A percentile compares a stretch with the other conserved stretches of the same genome.
Conservation (phyloP, 352 stramenopile species). For the Pythium sukuiense region DNA sequence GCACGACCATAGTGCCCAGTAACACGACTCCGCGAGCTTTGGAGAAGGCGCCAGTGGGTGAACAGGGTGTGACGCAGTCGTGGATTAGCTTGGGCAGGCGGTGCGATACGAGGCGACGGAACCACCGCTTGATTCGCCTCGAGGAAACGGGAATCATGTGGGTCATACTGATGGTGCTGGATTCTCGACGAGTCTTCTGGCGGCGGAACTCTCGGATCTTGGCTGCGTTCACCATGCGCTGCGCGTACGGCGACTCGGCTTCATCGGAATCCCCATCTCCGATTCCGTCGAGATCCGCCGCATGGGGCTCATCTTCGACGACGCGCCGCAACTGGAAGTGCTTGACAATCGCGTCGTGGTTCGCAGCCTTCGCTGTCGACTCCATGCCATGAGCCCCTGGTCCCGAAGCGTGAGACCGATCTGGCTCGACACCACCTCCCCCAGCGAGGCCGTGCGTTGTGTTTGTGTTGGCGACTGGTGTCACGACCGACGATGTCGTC, state of each 20-base stretch:
- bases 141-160: slow-evolving; percentile 21
- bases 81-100: not conserved
- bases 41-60: slow-evolving; percentile 17
- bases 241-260: slow-evolving; percentile 3
- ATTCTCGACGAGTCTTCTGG: slow-evolving; percentile 19
- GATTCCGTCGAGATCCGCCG: slow-evolving; percentile 13
- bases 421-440: not conserved
- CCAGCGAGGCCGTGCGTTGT: not conserved
- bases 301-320: slow-evolving; percentile 10
- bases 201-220: slow-evolving; percentile 28
- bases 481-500: not conserved
- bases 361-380: slow-evolving; percentile 16
- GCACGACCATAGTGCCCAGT: slow-evolving; percentile 17
- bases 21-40: slow-evolving; percentile 11
- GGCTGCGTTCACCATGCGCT: slow-evolving; percentile 29
- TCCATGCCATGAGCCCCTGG: not conserved
- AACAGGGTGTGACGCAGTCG: slow-evolving; percentile 12
- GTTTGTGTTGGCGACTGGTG: not conserved
- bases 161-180: slow-evolving; percentile 6
- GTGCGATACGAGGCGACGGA: not conserved
- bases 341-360: slow-evolving; percentile 27
- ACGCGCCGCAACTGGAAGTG: slow-evolving; percentile 28
- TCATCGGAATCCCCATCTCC: slow-evolving; percentile 8
- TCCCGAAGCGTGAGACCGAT: not conserved
- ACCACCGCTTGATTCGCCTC: slow-evolving; percentile 4